Conservation (phyloP, 306 rosid genomes). For the Betula pendula region DNA sequence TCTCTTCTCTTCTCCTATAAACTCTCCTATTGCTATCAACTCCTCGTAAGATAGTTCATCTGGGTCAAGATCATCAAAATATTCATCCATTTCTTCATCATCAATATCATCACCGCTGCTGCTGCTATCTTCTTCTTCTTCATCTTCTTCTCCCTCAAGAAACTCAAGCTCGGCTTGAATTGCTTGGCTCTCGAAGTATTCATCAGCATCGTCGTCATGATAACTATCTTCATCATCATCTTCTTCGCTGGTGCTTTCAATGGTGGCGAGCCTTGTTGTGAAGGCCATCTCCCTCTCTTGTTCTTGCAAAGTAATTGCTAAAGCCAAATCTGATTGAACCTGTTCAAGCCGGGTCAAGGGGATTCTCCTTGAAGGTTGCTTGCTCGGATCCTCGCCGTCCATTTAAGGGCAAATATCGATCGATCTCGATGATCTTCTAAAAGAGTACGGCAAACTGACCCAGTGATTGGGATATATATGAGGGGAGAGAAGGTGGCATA, state of each 20-base stretch:
- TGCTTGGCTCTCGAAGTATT: constrained; percentile 35
- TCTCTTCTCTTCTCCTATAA: constrained; percentile 73
- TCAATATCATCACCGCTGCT: not conserved
- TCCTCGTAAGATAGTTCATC: constrained; percentile 85
- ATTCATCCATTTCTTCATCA: constrained; percentile 51
- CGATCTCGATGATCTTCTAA: not conserved
- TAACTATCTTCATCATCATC: too few species aligned
- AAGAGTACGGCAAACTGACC: constrained; percentile 13
- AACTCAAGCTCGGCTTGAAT: constrained; percentile 39
- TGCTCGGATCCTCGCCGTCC: constrained; percentile 39
- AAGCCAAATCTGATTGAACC: constrained; percentile 50
- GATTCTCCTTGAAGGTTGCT: constrained; percentile 51
- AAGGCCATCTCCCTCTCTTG: constrained; percentile 51
- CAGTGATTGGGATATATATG: constrained; percentile 29
- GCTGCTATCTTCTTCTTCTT: constrained; percentile 19
- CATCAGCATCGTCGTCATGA: too few species aligned
- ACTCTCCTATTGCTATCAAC: constrained; percentile 67
- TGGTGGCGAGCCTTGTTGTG: constrained; percentile 44
- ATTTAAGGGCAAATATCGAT: constrained; percentile 29
- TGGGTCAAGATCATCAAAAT: constrained; percentile 43
- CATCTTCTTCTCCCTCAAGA: constrained; percentile 38
- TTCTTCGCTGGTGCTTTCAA: constrained; percentile 50
- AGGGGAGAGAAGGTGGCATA: constrained; percentile 20
- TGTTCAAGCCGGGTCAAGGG: constrained; percentile 57
- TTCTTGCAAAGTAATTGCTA: constrained; percentile 63